Evolutionary conservation across 208 protist genomes (phyloP), one percentile per base, ranked within the genome.

Genomic region (Wallacemonas sp.): DNA sequence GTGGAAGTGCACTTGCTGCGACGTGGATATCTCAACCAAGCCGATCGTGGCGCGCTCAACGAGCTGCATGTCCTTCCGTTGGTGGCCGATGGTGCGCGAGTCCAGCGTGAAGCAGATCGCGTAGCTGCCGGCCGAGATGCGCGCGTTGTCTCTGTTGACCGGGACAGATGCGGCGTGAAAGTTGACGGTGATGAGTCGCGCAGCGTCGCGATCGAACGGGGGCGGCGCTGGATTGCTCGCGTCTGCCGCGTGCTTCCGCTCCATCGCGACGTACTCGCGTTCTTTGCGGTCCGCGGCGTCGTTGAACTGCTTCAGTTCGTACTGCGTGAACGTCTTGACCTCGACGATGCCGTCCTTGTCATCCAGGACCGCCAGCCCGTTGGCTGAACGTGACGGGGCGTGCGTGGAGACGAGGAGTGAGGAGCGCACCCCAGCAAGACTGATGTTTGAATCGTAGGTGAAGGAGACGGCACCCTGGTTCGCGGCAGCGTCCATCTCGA

Each of bases 41-140:
- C 54, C 65, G 30, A 83, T 61, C 2, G 54, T 60, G 26, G 78
- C 76, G 32, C 62, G 55, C 64, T 85, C 69, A 11, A 58, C 41
- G 17, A 65, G 54, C 17, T 17, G 19, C 24, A 27, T 47, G 26
- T 29, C 14, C 1, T 1, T 14, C 30, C 12, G 46, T 29, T 16
- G 23, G 6, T 21, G 46, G 47, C 1, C 14, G 21, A 21, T 17
- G 17, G 12, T 48, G n/a, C 21, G 56, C 24, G 33, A 43, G 27
- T 77, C 30, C 14, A 86, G 70, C 16, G 48, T 62, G 61, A 87
- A 87, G 66, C 81, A 87, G 12, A 78, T 60, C 1, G 70, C 74
- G 64, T 85, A 82, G 63, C 48, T 74, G 8, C 80, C 80, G 17
- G 65, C 58, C n/a, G 65, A 32, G 5, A 61, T 30, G n/a, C 36